Evolutionary conservation across 2,329 filamentous ascomycete species (phyloP).

Genomic region (Bipolaris bicolor): DNA sequence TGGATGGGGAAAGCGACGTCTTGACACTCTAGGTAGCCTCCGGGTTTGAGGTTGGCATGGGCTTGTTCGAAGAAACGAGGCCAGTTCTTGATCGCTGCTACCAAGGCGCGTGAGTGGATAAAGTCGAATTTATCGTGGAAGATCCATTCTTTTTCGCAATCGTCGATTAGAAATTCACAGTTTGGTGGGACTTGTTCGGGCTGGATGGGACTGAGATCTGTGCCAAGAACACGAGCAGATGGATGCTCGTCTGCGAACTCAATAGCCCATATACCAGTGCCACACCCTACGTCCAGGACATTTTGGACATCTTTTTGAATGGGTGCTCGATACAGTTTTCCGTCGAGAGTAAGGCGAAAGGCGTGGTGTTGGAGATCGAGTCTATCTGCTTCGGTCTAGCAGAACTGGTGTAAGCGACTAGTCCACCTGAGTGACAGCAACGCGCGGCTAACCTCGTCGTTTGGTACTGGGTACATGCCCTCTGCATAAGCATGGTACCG

Average conservation of each 20-base stretch:
- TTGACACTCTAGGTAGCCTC: slow-evolving; percentile 60
- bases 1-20: slow-evolving; percentile 45
- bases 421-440: not conserved
- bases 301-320: slow-evolving; percentile 35
- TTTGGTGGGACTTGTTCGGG: slow-evolving; percentile 41
- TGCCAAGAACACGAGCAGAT: slow-evolving; percentile 41
- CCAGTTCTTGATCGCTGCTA: slow-evolving; percentile 62
- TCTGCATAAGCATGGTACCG: slow-evolving; percentile 43
- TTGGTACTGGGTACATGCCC: slow-evolving; percentile 41
- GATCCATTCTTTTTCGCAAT: slow-evolving; percentile 59
- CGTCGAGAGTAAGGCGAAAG: slow-evolving; percentile 43
- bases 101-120: slow-evolving; percentile 61
- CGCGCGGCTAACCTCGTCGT: slow-evolving; percentile 37
- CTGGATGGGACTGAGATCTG: slow-evolving; percentile 45
- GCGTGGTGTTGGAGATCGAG: slow-evolving; percentile 44
- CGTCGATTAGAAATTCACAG: slow-evolving; percentile 46
- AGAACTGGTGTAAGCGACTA: slow-evolving; percentile 6
- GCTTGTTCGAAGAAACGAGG: slow-evolving; percentile 54
- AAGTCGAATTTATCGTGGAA: slow-evolving; percentile 62
- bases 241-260: slow-evolving; percentile 44
- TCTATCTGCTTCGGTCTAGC: slow-evolving; percentile 37
- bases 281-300: slow-evolving; percentile 43
- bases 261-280: slow-evolving; percentile 45
- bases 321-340: slow-evolving; percentile 37
- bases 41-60: slow-evolving; percentile 52